Conservation (phyloP, 2,329 filamentous ascomycete genomes). For the Xenoacremonium recifei region DNA sequence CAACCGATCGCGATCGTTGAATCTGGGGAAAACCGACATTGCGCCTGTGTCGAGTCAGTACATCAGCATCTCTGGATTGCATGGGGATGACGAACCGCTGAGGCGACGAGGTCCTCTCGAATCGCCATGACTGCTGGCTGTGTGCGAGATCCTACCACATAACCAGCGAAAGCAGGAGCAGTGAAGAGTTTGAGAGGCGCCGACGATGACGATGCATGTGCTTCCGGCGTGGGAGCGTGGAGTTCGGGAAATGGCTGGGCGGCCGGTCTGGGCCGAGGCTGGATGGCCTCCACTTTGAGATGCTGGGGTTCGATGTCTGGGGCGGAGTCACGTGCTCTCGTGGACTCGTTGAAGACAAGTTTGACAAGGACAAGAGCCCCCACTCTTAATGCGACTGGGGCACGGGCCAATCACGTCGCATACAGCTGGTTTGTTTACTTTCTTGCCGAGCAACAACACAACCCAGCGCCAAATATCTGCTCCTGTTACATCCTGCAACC, state of each 20-base stretch:
- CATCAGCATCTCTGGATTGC: too few relatives aligned
- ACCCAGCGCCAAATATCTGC: slow-evolving; percentile 9
- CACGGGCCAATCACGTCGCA: slow-evolving; percentile 25
- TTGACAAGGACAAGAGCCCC: too few relatives aligned
- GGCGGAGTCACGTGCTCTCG: slow-evolving; percentile 22
- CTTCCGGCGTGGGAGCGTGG: slow-evolving; percentile 22
- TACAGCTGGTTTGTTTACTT: slow-evolving; percentile 41
- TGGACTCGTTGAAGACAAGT: too few relatives aligned
- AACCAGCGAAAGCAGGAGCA: too few relatives aligned
- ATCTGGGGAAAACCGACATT: slow-evolving; percentile 39
- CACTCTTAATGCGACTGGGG: neutral
- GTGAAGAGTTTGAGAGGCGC: slow-evolving; percentile 10
- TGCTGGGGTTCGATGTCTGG: neutral
- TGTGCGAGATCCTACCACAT: slow-evolving; percentile 23
- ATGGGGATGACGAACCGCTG: slow-evolving; percentile 57
- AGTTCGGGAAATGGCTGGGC: slow-evolving; percentile 28
- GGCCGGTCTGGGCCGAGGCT: slow-evolving; percentile 33
- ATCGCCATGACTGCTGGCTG: slow-evolving; percentile 63
- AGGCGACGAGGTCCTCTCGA: slow-evolving; percentile 88
- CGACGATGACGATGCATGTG: slow-evolving; percentile 28
- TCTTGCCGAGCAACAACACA: slow-evolving; percentile 36
- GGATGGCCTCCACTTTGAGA: neutral
- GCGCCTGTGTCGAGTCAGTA: slow-evolving; percentile 30
- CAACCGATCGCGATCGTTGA: slow-evolving; percentile 1
- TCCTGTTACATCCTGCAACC: slow-evolving; percentile 14